These are phyloP conservation scores for Monosporozyma solicola DNA, from an alignment of 805 yeast species.

Conservation along the genomic window DNA sequence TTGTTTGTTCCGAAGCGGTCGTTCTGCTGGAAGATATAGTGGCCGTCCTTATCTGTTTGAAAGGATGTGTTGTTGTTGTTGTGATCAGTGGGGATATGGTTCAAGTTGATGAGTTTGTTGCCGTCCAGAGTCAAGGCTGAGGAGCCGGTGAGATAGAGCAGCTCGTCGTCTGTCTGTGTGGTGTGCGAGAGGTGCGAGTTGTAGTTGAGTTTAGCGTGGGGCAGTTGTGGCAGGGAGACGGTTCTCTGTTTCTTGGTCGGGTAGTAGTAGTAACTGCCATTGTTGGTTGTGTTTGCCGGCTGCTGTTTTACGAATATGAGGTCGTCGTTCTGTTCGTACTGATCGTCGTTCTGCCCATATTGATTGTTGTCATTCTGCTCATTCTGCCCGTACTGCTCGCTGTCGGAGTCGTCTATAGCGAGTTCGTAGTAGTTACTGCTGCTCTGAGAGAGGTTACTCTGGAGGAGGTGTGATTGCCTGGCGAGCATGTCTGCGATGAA, in stretches of 20 bases:
- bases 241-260: slow-evolving; percentile 38
- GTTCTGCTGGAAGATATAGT: slow-evolving; percentile 52
- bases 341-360: no score
- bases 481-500: slow-evolving; percentile 18
- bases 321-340: no score
- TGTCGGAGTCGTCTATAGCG: neutral
- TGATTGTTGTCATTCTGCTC: slow-evolving; percentile 22
- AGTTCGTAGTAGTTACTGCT: neutral
- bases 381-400: slow-evolving; percentile 5
- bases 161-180: slow-evolving; percentile 25
- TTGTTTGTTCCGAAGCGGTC: slow-evolving; percentile 55
- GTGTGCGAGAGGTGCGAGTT: neutral
- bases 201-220: slow-evolving; percentile 36
- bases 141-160: slow-evolving; percentile 26
- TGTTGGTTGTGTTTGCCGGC: slow-evolving; percentile 5
- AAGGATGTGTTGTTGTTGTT: slow-evolving; percentile 6
- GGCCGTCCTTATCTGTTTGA: slow-evolving; percentile 56
- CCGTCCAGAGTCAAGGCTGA: slow-evolving; percentile 27
- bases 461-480: slow-evolving; percentile 18
- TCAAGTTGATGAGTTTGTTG: slow-evolving; percentile 19
- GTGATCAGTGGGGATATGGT: neutral
- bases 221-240: slow-evolving; percentile 46
- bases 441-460: slow-evolving; percentile 10
- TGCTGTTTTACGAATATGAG: slow-evolving; percentile 26
- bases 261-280: neutral